These are phyloP conservation scores for Guadua angustifolia DNA, from an alignment of 176 grass and related monocot species.

Conservation along the genomic window DNA sequence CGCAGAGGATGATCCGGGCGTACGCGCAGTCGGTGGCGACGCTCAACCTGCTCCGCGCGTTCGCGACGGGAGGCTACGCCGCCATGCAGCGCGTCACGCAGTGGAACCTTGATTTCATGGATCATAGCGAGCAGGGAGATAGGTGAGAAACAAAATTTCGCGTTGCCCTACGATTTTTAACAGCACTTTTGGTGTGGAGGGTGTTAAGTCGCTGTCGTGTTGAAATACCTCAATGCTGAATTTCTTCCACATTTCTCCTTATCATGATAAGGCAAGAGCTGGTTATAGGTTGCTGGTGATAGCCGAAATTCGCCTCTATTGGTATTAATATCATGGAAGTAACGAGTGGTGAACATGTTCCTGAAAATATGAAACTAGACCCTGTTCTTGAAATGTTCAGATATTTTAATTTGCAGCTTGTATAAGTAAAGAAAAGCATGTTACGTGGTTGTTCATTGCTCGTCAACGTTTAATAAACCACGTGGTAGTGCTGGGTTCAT, in stretches of 20 bases:
- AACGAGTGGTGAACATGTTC: conserved; percentile 19
- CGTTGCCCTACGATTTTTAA: background rate
- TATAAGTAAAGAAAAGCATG: conserved; percentile 21
- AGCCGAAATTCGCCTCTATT: conserved; percentile 16
- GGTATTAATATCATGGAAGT: background rate
- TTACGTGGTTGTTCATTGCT: conserved; percentile 14
- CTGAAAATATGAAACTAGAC: conserved; percentile 16
- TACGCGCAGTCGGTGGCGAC: conserved; percentile 84
- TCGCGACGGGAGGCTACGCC: conserved; percentile 92
- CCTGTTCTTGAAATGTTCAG: background rate
- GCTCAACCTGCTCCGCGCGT: conserved; percentile 87
- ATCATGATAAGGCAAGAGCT: conserved; percentile 34
- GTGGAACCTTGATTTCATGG: conserved; percentile 97
- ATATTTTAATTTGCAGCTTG: conserved; percentile 23
- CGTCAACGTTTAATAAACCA: background rate
- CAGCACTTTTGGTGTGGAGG: background rate
- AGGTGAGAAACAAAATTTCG: conserved; percentile 42
- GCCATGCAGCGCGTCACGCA: conserved; percentile 88
- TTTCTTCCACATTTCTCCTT: conserved; percentile 26
- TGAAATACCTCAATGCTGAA: conserved; percentile 18
- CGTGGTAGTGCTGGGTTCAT: conserved; percentile 6
- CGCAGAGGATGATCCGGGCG: conserved; percentile 85
- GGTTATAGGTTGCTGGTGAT: conserved; percentile 18
- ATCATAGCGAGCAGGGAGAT: conserved; percentile 91
- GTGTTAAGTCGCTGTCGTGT: conserved; percentile 21